Evolutionary conservation across 2,329 filamentous ascomycete genomes (phyloP), one percentile per base, ranked within the genome.

Genomic region (Ustilaginoidea virens): DNA sequence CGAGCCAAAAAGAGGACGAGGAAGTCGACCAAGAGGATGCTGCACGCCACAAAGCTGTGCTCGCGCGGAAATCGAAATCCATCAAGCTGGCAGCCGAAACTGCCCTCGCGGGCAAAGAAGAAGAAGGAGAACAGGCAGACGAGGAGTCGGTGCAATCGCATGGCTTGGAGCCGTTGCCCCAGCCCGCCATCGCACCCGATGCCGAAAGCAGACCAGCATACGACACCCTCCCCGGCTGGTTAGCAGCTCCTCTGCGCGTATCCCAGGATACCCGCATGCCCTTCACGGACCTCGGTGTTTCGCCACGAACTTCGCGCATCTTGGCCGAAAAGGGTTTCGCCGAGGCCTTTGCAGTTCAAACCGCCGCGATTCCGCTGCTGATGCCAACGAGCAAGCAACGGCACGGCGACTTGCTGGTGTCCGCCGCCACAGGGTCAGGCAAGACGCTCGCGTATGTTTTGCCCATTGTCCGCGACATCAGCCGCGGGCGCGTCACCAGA

Each of bases 361-460:
- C 56, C 1, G 44, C 46, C 1, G 54, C 90, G 0, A 64, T 98
- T 16, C 86, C 87, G 1, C 61, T 92, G 23, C 64, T 98, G 5
- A 60, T 92, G 4, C 74, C 71, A 14, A 69, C 66, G 0, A 63
- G 67, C 23, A 60, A 66, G 32, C 58, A 67, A 20, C 65, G 73
- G 20, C 56, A 68, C 2, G 80, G 82, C 5, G 90, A 98, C 49
- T 54, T 98, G 4, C 77, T 92, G 25, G 76, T 98, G 3, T 90
- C 85, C 6, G 90, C 92, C 0, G 80, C 87, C 1, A 98, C 90
- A 0, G 90, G 90, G 7, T 96, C 90, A 1, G 90, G 90, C 32
- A 98, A 98, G 49, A 98, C 90, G 0, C 53, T 98, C 11, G 80
- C 87, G 1, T 98, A 98, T 45, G 71, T 87, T 1, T 58, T 98